Evolutionary conservation across 1,284 basidiomycete genomes (phyloP).

Genomic region (Jaminaea rosea): DNA sequence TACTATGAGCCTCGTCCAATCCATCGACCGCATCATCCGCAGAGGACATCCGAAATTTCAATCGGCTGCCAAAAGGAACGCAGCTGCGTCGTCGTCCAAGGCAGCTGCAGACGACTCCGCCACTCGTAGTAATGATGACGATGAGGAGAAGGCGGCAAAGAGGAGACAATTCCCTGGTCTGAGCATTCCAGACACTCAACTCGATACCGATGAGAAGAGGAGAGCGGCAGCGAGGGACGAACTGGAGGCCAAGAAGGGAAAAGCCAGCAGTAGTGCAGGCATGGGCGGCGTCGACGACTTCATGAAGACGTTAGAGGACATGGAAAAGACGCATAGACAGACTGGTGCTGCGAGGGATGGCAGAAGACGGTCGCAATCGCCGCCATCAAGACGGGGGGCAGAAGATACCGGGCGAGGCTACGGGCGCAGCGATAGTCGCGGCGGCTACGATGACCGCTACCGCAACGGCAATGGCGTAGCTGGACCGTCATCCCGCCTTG

Average conservation of each 20-base stretch:
- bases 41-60: slow-evolving; percentile 91
- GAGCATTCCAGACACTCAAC: slow-evolving; percentile 52
- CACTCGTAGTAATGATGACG: background rate
- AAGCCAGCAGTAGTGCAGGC: slow-evolving; percentile 51
- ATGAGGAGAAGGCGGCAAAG: slow-evolving; percentile 62
- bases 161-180: slow-evolving; percentile 83
- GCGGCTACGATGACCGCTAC: too few relatives aligned
- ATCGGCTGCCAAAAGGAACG: too few relatives aligned
- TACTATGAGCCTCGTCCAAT: slow-evolving; percentile 78
- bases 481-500: slow-evolving; percentile 15
- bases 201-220: background rate
- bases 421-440: too few relatives aligned
- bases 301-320: slow-evolving; percentile 65
- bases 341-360: slow-evolving; percentile 3
- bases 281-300: slow-evolving; percentile 62
- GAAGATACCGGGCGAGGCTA: too few relatives aligned
- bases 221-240: slow-evolving; percentile 7
- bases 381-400: too few relatives aligned
- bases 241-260: slow-evolving; percentile 10
- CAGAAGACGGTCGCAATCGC: slow-evolving; percentile 2
- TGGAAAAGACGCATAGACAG: slow-evolving; percentile 54
- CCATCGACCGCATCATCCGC: slow-evolving; percentile 85
- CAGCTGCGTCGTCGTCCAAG: slow-evolving; percentile 38
- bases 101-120: slow-evolving; percentile 15
- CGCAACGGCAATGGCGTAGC: background rate